Conservation (phyloP, 768 basidiomycete species). For the Tulasnella sp. region DNA sequence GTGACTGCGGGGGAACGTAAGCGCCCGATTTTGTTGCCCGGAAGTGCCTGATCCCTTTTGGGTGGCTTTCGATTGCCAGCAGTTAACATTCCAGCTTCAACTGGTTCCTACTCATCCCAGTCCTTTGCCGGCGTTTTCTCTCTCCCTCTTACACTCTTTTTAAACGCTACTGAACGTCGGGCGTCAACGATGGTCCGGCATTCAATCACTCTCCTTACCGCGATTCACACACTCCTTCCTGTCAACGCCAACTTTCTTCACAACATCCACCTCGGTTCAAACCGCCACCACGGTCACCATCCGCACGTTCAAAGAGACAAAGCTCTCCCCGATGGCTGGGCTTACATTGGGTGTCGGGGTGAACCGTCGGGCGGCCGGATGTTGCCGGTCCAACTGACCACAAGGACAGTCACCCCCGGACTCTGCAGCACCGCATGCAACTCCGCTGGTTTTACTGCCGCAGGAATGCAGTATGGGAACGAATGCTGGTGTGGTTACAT, state of each 20-base stretch:
- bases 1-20: neutral
- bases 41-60: neutral
- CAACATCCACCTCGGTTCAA: neutral
- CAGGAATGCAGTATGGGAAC: constrained; percentile 18
- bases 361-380: neutral
- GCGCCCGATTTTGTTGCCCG: neutral
- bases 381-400: neutral
- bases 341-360: neutral
- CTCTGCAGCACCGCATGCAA: neutral
- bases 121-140: neutral
- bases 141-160: neutral
- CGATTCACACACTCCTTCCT: neutral
- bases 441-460: constrained; percentile 14
- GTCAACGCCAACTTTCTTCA: neutral
- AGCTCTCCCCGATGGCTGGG: neutral
- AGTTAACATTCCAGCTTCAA: neutral
- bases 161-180: neutral
- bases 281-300: neutral
- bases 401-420: neutral
- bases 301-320: neutral
- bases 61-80: neutral
- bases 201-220: neutral
- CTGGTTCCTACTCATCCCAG: neutral
- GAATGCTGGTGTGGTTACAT: constrained; percentile 24
- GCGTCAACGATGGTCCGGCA: neutral